Evolutionary conservation across 2,329 filamentous ascomycete species (phyloP), one percentile per base, ranked within the genome.

Genomic region (Apiospora malaysiana): DNA sequence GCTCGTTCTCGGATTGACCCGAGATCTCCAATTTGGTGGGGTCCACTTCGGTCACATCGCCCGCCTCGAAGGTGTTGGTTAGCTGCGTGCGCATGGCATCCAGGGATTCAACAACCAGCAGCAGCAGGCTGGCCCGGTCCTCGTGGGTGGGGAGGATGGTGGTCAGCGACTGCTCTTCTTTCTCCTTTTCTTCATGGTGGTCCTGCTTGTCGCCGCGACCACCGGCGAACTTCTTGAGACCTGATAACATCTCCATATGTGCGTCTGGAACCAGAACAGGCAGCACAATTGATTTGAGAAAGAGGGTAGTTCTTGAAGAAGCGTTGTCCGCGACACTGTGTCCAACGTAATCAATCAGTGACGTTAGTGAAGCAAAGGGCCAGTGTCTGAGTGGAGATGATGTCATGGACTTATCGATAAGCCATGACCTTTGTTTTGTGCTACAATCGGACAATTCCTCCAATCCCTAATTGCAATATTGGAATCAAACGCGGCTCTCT

Each of bases 121-220:
- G 69, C 66, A 75, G 56, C 40, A 75, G 72, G 7, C 70, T 68
- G 1, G 71, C 68, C 27, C 74, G 32, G n/a, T 75, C 71, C 66
- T 75, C 74, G 43, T 59, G 70, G 27, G 74, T 74, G n/a, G 70
- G 69, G 18, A 75, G 70, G 21, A 75, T 66, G 4, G 74, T 75
- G 37, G 68, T 70, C 45, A 75, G 73, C 42, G 74, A 75, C 66
- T 75, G 70, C n/a, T 71, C 72, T 42, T 73, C 46, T 21, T 42
- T 51, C 46, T 12, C n/a, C 4, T 37, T 42, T 32, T 68, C 67
- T 3, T 42, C 45, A n/a, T 49, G 46, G 46, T 47, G 27, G 32
- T 68, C 67, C 4, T 49, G 27, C 9, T 21, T 40, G 2, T 56
- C 67, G 37, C 46, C 46, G 32, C 18, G 32, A 42, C 70, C 46